These are phyloP conservation scores for Thermothelomyces thermophilus DNA, from an alignment of 2,329 filamentous ascomycete species.

Conservation along the genomic window DNA sequence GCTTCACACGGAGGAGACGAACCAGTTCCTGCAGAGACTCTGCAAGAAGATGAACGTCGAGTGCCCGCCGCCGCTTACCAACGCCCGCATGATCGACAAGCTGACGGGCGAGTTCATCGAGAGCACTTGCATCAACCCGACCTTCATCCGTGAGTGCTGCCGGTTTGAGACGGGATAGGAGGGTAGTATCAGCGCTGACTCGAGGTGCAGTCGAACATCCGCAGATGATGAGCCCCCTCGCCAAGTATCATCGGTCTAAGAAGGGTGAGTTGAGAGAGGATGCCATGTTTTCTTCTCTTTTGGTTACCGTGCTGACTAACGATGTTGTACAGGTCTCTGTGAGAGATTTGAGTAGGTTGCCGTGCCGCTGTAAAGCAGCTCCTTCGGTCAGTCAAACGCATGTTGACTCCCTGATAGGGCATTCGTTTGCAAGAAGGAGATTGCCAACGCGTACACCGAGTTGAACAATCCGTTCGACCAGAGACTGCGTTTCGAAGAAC, in stretches of 20 bases:
- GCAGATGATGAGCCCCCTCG: constrained; percentile 87
- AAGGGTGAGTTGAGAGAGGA: constrained; percentile 38
- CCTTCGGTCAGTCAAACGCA: neutral
- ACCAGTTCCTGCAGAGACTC: constrained; percentile 76
- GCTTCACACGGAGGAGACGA: constrained; percentile 83
- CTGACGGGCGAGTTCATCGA: constrained; percentile 93
- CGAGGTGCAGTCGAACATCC: constrained; percentile 49
- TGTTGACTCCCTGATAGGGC: constrained; percentile 36
- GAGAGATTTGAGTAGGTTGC: constrained; percentile 72
- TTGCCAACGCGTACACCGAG: constrained; percentile 95
- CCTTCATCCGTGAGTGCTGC: constrained; percentile 58
- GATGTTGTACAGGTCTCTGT: constrained; percentile 54
- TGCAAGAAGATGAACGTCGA: constrained; percentile 88
- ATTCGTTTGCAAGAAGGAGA: constrained; percentile 96
- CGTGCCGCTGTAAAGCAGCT: neutral
- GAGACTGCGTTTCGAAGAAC: constrained; percentile 85
- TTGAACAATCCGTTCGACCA: constrained; percentile 97
- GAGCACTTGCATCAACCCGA: constrained; percentile 87
- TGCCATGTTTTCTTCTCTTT: neutral
- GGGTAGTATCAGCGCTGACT: constrained; percentile 7
- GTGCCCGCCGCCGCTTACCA: constrained; percentile 84
- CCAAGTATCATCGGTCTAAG: constrained; percentile 82
- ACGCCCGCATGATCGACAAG: constrained; percentile 93
- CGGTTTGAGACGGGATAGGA: no score
- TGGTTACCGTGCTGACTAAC: neutral